Base-by-base conservation (phyloP, 306 rosid species). In the Erythrophleum fordii region DNA sequence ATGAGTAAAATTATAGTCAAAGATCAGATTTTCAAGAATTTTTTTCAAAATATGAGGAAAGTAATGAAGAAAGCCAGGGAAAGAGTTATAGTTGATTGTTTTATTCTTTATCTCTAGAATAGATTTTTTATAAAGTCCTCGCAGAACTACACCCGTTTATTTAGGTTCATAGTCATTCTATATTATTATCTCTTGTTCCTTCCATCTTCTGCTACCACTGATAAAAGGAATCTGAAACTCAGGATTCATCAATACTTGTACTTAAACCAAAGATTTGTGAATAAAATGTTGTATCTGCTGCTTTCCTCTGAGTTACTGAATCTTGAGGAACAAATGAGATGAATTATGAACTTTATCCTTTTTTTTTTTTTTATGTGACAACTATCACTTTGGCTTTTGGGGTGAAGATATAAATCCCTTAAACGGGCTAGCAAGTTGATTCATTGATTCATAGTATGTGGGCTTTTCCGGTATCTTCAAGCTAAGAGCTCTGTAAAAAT, bases 71-170 rank as follows among this genome's bases (percentile, higher is more conserved):
- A 17, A 18, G 10, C 56, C 11, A 3, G 72, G 73, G 26, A 69
- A 37, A 72, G 39, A 58, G 31, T 75, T 66, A 64, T 41, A n/a
- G 60, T 73, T 68, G 82, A 88, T 88, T 83, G 84, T 88, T 92
- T 89, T 67, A 73, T 84, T 92, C 81, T 73, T 92, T 23, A 3
- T 85, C 11, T 23, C 20, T 23, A 69, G 18, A 53, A 20, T 69
- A 23, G 20, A 69, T 23, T 22, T 59, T 81, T 49, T 48, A 55
- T 79, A 29, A 31, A 13, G 25, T 82, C 41, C 71, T 42, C 73
- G 17, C 76, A 77, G 22, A 77, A 51, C 68, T 52, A 37, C 25
- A 51, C 20, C 51, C 37, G 75, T 81, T 77, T 74, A 67, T 73
- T 58, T 78, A 75, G 78, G 58, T 66, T 5, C 9, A 37, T 64